Percentiles rank a stretch among this genome's conserved stretches.
phyloP scores from a whole-genome alignment of 768 basidiomycete genomes.

The Podaxis sp. region DNA sequence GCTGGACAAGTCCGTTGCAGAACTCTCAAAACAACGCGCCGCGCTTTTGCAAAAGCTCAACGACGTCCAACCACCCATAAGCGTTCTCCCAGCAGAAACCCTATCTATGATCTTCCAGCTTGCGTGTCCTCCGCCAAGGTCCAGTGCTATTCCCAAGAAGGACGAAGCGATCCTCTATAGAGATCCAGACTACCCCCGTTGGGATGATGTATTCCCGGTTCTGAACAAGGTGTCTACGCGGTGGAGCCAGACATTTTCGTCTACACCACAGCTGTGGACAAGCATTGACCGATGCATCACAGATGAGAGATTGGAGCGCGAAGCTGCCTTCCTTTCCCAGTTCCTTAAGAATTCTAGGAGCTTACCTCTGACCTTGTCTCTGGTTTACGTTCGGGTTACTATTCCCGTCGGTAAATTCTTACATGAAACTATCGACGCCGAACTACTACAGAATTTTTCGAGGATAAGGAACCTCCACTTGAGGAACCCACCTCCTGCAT shows the following conservation, averaged over 20 bases:
- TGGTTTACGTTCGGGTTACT: not conserved
- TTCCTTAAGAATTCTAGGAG: not conserved
- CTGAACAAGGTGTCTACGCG: not conserved
- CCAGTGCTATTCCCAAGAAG: not conserved
- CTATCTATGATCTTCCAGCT: not conserved
- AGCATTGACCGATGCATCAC: not conserved
- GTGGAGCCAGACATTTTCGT: not conserved
- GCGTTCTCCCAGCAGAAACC: not conserved
- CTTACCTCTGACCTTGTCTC: not conserved
- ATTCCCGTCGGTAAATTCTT: not conserved
- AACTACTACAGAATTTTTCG: not conserved
- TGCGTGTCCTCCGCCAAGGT: not conserved
- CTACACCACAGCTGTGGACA: not conserved
- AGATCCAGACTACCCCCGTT: not conserved
- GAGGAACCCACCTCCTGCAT: not conserved
- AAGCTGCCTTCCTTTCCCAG: not conserved
- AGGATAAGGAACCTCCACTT: not conserved
- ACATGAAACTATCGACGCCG: not conserved
- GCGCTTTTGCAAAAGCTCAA: not conserved
- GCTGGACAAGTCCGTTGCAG: not conserved
- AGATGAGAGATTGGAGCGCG: not conserved
- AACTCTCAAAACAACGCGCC: not conserved
- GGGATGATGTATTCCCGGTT: not conserved
- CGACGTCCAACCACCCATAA: not conserved
- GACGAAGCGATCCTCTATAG: no score